Evolutionary conservation across 805 yeast genomes (phyloP).

Genomic region (Metschnikowia orientalis): DNA sequence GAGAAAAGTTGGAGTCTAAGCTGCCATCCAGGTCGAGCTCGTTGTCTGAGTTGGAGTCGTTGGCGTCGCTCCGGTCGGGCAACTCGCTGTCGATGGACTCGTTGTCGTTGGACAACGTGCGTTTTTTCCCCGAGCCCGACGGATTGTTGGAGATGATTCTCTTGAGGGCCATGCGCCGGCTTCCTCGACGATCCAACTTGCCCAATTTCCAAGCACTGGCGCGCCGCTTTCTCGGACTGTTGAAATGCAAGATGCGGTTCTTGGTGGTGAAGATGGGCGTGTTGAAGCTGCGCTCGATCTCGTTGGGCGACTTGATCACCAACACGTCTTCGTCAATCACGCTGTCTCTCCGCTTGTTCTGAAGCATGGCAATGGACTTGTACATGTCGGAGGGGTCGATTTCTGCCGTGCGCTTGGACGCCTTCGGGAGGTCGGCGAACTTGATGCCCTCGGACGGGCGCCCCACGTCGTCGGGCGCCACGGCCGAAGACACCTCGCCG

Average conservation of each 20-base stretch:
- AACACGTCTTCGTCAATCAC: conserved; percentile 65
- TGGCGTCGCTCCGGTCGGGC: conserved; percentile 6
- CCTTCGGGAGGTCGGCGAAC: conserved; percentile 59
- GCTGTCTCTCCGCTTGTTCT: conserved; percentile 36
- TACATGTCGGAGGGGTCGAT: conserved; percentile 79
- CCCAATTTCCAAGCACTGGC: conserved; percentile 11
- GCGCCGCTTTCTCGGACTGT: conserved; percentile 4
- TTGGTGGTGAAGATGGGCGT: conserved; percentile 35
- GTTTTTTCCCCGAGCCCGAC: conserved; percentile 5
- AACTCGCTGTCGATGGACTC: conserved; percentile 15
- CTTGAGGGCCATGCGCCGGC: conserved; percentile 22
- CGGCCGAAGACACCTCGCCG: conserved; percentile 17
- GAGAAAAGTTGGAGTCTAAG: conserved; percentile 1
- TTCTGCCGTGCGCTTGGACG: conserved; percentile 39
- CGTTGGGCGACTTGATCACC: conserved; percentile 74
- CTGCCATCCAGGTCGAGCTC: conserved; percentile 7
- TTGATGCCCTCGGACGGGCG: conserved; percentile 36
- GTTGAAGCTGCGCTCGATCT: conserved; percentile 43
- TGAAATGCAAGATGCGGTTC: conserved; percentile 6
- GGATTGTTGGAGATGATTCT: conserved; percentile 22
- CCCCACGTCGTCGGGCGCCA: conserved; percentile 1
- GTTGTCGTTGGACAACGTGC: conserved; percentile 6
- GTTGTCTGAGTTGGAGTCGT: conserved; percentile 6
- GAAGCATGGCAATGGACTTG: conserved; percentile 78
- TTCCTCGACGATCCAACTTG: conserved; percentile 5